Evolutionary conservation across 2,329 filamentous ascomycete species (phyloP).

Genomic region (Aphanocladium album): DNA sequence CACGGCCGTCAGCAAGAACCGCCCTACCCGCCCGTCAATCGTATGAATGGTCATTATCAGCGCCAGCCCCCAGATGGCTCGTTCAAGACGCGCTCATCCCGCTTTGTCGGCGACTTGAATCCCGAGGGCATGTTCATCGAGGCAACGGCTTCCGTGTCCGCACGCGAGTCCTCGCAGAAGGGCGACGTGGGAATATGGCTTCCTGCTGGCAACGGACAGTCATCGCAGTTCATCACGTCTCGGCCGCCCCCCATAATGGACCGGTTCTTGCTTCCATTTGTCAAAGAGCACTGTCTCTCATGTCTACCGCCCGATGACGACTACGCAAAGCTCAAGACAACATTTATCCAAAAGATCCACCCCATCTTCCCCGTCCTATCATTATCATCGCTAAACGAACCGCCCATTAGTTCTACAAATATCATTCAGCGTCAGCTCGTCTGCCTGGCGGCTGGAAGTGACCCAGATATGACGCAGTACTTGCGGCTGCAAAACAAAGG

Average conservation of each 20-base stretch:
- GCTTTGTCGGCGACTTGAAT: constrained; percentile 56
- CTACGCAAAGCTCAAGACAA: constrained; percentile 38
- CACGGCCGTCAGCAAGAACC: background rate
- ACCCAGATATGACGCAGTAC: constrained; percentile 39
- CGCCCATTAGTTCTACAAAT: constrained; percentile 29
- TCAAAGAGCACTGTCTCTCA: constrained; percentile 41
- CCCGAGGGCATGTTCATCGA: constrained; percentile 57
- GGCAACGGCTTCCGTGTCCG: constrained; percentile 36
- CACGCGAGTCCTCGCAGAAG: constrained; percentile 36
- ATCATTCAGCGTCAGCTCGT: constrained; percentile 49
- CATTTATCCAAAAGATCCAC: constrained; percentile 50
- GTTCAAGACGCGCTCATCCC: constrained; percentile 28
- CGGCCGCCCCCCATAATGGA: constrained; percentile 36
- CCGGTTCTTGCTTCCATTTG: constrained; percentile 36
- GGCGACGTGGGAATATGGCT: constrained; percentile 55
- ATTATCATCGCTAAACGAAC: constrained; percentile 26
- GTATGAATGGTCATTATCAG: constrained; percentile 7
- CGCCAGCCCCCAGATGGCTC: constrained; percentile 15
- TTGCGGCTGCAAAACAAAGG: constrained; percentile 40
- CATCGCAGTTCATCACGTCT: constrained; percentile 33
- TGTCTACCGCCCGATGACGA: constrained; percentile 44
- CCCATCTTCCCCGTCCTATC: constrained; percentile 51
- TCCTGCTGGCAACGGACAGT: constrained; percentile 26
- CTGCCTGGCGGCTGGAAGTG: constrained; percentile 49
- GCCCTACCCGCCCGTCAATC: background rate